Base-by-base conservation (phyloP, 768 basidiomycete genomes). In the Austroboletus festivus region DNA sequence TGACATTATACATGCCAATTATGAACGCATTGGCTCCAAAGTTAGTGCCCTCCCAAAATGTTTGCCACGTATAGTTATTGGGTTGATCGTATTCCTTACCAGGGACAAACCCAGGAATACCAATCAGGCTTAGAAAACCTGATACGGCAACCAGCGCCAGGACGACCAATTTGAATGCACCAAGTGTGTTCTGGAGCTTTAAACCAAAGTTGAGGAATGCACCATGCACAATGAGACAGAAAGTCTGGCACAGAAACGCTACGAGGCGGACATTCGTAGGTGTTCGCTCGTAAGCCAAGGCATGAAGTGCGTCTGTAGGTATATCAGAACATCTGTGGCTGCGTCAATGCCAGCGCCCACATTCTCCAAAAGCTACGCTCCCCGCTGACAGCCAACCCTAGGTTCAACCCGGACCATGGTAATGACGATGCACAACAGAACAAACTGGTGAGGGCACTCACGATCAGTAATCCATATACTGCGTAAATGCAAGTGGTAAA, bases 301-400 rank as follows among this genome's bases (percentile, higher is more conserved):
- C 75, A 53, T 85, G 79, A 0, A 86, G 64, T 1, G 77, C 61
- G 57, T 89, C 86, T 88, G 43, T n/a, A 37, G 24, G 13, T n/a
- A n/a, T 46, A 42, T 54, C 40, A 47, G 37, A 10, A 13, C 7
- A 4, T 23, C 4, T 16, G 11, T 15, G 7, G 11, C 7, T 12
- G 39, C 28, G 16, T 19, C 6, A 2, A 37, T 1, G 5, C 15
- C 11, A 38, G n/a, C 16, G 8, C 55, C 73, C 54, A 84, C 86
- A 89, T 81, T 87, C 84, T 31, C 83, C 84, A 47, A 86, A 86
- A 5, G 85, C 83, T 18, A 85, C 72, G 44, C 77, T 77, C 45
- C 77, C 80, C 1, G 81, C 80, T 0, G 83, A 74, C 11, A 78
- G 71, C 51, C 73, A 78, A 7, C 82, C 82, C 82, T 86, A 40